These are phyloP conservation scores for Prosopis cineraria DNA, from an alignment of 306 rosid genomes.

Conservation along the genomic window DNA sequence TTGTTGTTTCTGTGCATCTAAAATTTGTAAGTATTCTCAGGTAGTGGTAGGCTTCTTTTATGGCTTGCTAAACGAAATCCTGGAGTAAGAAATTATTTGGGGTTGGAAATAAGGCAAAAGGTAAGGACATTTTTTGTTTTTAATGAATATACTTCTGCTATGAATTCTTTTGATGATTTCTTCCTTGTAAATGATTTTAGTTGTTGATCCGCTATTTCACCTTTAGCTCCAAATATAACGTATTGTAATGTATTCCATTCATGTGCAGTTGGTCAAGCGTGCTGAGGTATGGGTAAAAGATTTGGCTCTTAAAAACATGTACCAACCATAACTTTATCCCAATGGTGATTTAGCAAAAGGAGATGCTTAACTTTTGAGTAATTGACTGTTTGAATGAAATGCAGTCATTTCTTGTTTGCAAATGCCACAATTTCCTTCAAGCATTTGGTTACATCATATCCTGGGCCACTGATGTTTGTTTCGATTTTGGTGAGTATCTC, in stretches of 20 bases:
- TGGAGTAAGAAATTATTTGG: constrained; percentile 72
- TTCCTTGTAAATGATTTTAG: constrained; percentile 25
- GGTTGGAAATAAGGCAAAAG: constrained; percentile 82
- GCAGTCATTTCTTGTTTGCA: constrained; percentile 85
- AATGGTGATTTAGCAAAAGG: constrained; percentile 22
- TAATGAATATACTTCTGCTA: constrained; percentile 14
- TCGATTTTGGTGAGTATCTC: constrained; percentile 75
- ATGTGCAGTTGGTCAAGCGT: constrained; percentile 78
- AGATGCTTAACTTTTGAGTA: constrained; percentile 9
- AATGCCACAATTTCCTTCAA: constrained; percentile 84
- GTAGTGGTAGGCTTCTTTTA: constrained; percentile 88
- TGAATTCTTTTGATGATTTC: constrained; percentile 26
- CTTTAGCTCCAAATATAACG: constrained; percentile 6
- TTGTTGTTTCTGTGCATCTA: constrained; percentile 28
- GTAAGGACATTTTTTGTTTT: constrained; percentile 36
- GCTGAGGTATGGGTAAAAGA: constrained; percentile 84
- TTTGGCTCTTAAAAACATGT: constrained; percentile 76
- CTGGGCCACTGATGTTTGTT: constrained; percentile 79
- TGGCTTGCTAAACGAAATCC: constrained; percentile 81
- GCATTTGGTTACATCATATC: constrained; percentile 70
- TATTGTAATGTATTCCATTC: constrained; percentile 22
- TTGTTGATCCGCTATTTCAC: constrained; percentile 33
- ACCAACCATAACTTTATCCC: constrained; percentile 42
- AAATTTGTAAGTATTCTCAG: constrained; percentile 47
- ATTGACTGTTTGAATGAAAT: constrained; percentile 34